These are phyloP conservation scores for Juncus inflexus DNA, from an alignment of 176 grass and related monocot genomes.

Conservation along the genomic window DNA sequence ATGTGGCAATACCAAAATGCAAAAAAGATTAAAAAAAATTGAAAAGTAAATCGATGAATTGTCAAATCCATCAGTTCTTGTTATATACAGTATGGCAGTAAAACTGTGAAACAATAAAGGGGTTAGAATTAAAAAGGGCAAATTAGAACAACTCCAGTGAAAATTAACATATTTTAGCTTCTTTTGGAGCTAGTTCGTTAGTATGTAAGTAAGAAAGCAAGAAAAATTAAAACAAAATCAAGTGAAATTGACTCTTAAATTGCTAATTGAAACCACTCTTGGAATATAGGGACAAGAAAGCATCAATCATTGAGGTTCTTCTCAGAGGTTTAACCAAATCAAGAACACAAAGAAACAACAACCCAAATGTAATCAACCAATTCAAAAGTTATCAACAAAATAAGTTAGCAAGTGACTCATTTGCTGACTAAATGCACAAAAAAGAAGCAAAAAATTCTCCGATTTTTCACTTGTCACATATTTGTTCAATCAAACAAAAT, in stretches of 20 bases:
- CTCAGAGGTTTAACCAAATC: not conserved
- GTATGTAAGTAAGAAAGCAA: not conserved
- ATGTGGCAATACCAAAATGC: no score
- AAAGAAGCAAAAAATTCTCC: not conserved
- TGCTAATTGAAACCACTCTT: no score
- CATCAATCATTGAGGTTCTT: no score
- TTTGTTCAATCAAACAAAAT: no score
- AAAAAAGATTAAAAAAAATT: constrained; percentile 6
- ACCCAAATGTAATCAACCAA: constrained; percentile 6
- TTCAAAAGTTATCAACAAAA: not conserved
- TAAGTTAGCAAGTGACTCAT: no score
- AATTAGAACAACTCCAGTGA: no score
- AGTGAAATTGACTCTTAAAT: constrained; percentile 5
- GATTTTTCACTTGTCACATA: no score
- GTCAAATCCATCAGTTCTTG: not conserved
- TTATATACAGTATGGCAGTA: not conserved
- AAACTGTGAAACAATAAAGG: not conserved
- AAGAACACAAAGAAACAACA: not conserved
- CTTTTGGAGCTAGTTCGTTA: not conserved
- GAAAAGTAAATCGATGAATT: not conserved
- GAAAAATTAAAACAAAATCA: constrained; percentile 1
- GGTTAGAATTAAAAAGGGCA: no score
- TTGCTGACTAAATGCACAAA: not conserved
- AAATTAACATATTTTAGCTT: no score
- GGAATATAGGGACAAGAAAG: no score